Conservation (phyloP, 2,329 filamentous ascomycete species). For the Ophiostoma triangulosporum region DNA sequence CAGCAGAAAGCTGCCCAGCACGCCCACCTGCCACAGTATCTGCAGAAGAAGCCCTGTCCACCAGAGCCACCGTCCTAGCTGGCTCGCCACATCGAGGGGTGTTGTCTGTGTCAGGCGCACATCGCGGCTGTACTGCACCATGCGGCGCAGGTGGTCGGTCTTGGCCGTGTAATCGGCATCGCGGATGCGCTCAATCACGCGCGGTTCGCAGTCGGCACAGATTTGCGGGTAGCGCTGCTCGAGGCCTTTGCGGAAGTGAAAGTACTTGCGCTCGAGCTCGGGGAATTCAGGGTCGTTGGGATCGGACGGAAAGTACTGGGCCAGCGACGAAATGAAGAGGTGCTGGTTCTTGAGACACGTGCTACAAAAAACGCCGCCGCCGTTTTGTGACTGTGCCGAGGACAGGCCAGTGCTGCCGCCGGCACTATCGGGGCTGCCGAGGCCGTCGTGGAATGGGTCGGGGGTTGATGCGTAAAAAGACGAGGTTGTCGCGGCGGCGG, state of each 20-base stretch:
- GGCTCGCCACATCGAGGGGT: constrained; percentile 29
- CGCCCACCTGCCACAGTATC: constrained; percentile 33
- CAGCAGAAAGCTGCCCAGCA: not conserved
- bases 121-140: constrained; percentile 52
- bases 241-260: constrained; percentile 55
- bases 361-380: constrained; percentile 45
- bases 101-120: constrained; percentile 28
- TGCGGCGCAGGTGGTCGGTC: constrained; percentile 63
- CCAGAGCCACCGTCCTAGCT: constrained; percentile 34
- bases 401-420: not conserved
- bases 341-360: constrained; percentile 83
- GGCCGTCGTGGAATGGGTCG: constrained; percentile 19
- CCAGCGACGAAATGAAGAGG: constrained; percentile 59
- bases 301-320: constrained; percentile 62
- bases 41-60: constrained; percentile 32
- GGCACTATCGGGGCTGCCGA: constrained; percentile 15
- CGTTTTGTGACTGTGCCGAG: constrained; percentile 11
- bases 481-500: constrained; percentile 25
- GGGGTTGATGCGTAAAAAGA: constrained; percentile 29
- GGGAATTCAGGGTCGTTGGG: constrained; percentile 38
- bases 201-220: constrained; percentile 66
- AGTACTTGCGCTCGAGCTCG: constrained; percentile 54
- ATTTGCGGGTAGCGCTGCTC: constrained; percentile 82
- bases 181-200: constrained; percentile 55
- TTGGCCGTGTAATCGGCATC: constrained; percentile 68